phyloP scores from a whole-genome alignment of 176 grass and related monocot species.

The Dactylis glomerata region DNA sequence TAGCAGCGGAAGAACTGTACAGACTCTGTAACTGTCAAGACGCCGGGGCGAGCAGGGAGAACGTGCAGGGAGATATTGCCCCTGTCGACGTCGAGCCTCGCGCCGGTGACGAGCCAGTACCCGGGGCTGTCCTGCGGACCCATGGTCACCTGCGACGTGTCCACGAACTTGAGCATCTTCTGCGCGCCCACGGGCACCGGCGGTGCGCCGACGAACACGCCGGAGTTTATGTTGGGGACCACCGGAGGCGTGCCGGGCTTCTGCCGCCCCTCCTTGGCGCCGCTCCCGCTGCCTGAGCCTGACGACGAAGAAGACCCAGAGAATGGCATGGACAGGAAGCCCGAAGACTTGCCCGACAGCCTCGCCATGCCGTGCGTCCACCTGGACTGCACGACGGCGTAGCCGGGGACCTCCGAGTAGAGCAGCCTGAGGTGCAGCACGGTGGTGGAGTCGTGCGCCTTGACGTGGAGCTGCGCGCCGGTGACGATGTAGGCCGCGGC shows the following conservation, averaged over 20 bases:
- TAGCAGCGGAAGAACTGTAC: too few relatives aligned
- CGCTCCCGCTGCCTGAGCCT: neutral
- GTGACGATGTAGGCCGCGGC: too few relatives aligned
- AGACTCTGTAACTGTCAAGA: too few relatives aligned
- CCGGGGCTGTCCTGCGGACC: slow-evolving; percentile 76
- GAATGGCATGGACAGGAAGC: slow-evolving; percentile 47
- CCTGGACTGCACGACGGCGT: too few relatives aligned
- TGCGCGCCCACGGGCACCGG: slow-evolving; percentile 66
- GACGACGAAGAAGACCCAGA: too few relatives aligned
- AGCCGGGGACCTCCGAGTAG: too few relatives aligned
- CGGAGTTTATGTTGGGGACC: too few relatives aligned
- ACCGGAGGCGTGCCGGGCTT: neutral
- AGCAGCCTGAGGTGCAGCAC: too few relatives aligned
- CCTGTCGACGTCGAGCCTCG: slow-evolving; percentile 75
- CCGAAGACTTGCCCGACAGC: slow-evolving; percentile 27
- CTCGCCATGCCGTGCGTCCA: slow-evolving; percentile 34
- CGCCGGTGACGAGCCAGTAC: slow-evolving; percentile 82
- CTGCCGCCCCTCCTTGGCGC: slow-evolving; percentile 22
- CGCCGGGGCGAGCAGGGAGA: slow-evolving; percentile 65
- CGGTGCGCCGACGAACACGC: slow-evolving; percentile 40
- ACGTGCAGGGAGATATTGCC: slow-evolving; percentile 79
- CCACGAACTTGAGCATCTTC: slow-evolving; percentile 77
- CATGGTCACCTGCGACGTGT: too few relatives aligned
- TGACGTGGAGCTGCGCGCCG: too few relatives aligned
- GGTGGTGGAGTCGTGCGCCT: too few relatives aligned